Evolutionary conservation across 257 asterid species (phyloP).

Genomic region (Solanum dulcamara): DNA sequence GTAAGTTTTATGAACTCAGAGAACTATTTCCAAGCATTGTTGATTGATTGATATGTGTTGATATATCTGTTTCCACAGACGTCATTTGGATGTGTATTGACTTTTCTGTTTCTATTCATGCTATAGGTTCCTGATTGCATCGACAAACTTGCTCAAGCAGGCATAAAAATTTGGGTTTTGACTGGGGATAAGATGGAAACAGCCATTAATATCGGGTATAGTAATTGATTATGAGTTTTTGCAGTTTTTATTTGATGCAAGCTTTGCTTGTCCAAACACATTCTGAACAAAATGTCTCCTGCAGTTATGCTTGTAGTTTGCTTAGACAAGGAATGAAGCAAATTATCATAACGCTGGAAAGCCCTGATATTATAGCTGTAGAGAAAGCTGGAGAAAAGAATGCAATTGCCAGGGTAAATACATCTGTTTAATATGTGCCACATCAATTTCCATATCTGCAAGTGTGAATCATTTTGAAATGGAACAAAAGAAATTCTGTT

Average conservation of each 20-base stretch:
- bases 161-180: slow-evolving; percentile 85
- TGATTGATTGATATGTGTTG: not conserved
- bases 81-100: not conserved
- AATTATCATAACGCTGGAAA: slow-evolving; percentile 52
- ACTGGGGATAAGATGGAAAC: slow-evolving; percentile 98
- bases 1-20: slow-evolving; percentile 26
- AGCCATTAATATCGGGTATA: slow-evolving; percentile 88
- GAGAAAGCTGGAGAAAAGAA: slow-evolving; percentile 64
- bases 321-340: slow-evolving; percentile 99
- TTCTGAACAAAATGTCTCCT: slow-evolving; percentile 25
- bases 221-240: not conserved
- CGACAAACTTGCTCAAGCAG: slow-evolving; percentile 93
- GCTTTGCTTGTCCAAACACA: not conserved
- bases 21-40: not conserved
- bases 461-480: not conserved
- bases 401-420: slow-evolving; percentile 68
- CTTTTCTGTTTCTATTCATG: slow-evolving; percentile 5
- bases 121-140: slow-evolving; percentile 96
- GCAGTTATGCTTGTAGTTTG: slow-evolving; percentile 91
- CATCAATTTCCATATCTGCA: not conserved
- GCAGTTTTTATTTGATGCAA: not conserved
- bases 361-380: slow-evolving; percentile 54
- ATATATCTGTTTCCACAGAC: not conserved
- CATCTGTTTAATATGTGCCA: not conserved
- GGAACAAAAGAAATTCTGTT: not conserved